Evolutionary conservation across 306 rosid genomes (phyloP), one percentile per base, ranked within the genome.

Genomic region (Comarum palustre): DNA sequence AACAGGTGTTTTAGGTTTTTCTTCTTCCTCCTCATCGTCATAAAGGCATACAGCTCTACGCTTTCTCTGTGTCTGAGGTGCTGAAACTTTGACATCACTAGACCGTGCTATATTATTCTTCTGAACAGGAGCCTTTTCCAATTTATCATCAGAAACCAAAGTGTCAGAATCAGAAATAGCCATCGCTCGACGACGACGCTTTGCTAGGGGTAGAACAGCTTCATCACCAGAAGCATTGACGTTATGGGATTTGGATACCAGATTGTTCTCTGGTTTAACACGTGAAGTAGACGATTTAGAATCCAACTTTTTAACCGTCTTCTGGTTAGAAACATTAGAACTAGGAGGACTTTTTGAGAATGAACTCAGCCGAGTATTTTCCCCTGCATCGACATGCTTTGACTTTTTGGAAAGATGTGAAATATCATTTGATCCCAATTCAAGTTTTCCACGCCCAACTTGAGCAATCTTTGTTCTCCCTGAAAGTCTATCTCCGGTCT

Each of bases 21-120:
- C 78, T 0, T 85, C 97, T 11, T 86, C 96, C 14, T 90, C 90
- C 0, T 86, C 90, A 0, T 87, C 90, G 41, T 84, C 96, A 70
- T 66, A 83, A 54, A 95, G 83, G 84, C 99, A 74, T 77, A 95
- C 97, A 75, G 96, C 97, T 79, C 95, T 87, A 48, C 96, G 84
- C 65, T 84, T 95, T 79, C 69, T 90, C 62, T 78, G 86, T 10
- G 51, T 81, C 58, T 81, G 89, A 62, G 76, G 79, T 46, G 62
- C 82, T 46, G 54, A 20, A 27, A 57, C 79, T 68, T 36, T 74
- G 61, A 72, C 79, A 70, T 77, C 84, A 75, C 67, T 81, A 51
- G 85, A 66, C 70, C 61, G 42, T 34, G 79, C 47, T 12, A 65
- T 75, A 73, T 79, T 91, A 67, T 66, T 72, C 80, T 80, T 90